Evolutionary conservation across 305 asterid species (phyloP), one percentile per base, ranked within the genome.

Genomic region (Caryopteris hybrid): DNA sequence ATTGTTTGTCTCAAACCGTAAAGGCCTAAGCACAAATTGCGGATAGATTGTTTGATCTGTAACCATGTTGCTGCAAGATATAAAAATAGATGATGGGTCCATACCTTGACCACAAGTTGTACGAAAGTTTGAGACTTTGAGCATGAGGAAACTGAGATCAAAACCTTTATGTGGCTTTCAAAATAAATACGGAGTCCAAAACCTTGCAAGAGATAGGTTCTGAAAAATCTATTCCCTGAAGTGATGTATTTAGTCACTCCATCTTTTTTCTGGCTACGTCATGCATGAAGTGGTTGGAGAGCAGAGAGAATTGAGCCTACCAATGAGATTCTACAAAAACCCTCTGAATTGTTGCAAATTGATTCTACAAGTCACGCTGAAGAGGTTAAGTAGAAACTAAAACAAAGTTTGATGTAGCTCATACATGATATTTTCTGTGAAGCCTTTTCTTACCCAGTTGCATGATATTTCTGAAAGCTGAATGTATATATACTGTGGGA

Each of bases 141-240:
- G 11, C 21, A 52, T 34, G 39, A 34, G 12, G 70, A 65, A 34
- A 1, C n/a, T 52, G 71, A 66, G 10, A 51, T 51, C 5, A 21
- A 36, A 22, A 4, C 71, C 8, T 10, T 11, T 6, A 10, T 51
- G 10, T 66, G 61, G 71, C 61, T 61, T 66, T 66, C 36, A 6
- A 4, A 11, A 22, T 6, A 14, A 8, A 51, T 2, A 36, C 18
- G 13, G 61, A 36, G 23, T 39, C 51, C 13, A 16, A 36, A 66
- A 66, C 18, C 71, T 42, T 66, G 38, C 51, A 36, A 22, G 71
- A 66, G 1, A 52, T 66, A 66, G 71, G 71, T n/a, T 51, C 51
- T 20, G 41, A 66, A 22, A 38, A 22, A 51, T 34, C 22, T 21
- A 23, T 7, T 62, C 21, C 62, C 34, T n/a, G 52, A 39, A 50